These are phyloP conservation scores for Tuber aestivum DNA, from an alignment of 495 filamentous ascomycete species.

Conservation along the genomic window DNA sequence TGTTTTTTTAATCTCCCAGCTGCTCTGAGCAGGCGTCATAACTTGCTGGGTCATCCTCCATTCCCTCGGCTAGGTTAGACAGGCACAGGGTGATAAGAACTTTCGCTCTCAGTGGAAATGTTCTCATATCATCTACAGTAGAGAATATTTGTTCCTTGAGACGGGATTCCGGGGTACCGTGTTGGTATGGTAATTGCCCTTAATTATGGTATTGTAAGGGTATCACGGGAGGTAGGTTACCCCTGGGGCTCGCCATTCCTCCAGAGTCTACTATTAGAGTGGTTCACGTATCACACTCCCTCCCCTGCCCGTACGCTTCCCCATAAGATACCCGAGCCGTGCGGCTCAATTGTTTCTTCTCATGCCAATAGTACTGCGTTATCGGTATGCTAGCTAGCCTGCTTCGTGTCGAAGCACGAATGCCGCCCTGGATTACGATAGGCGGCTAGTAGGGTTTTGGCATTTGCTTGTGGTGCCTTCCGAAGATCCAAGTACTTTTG, in stretches of 20 bases:
- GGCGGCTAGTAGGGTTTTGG: not conserved
- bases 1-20: not conserved
- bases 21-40: not conserved
- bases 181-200: not conserved
- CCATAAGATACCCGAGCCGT: not conserved
- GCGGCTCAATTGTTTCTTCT: not conserved
- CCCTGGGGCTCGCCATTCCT: too few species aligned
- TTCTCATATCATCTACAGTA: not conserved
- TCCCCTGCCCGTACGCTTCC: not conserved
- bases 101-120: not conserved
- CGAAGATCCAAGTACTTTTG: not conserved
- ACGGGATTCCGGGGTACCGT: not conserved
- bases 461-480: too few species aligned
- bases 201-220: too few species aligned
- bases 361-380: too few species aligned
- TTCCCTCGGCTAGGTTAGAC: not conserved
- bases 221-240: not conserved
- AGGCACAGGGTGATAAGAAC: not conserved
- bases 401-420: not conserved
- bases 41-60: not conserved
- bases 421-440: not conserved
- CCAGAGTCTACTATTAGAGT: too few species aligned
- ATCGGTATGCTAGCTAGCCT: too few species aligned
- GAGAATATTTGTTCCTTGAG: not conserved
- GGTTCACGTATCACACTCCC: not conserved